These are phyloP conservation scores for Ceratobasidium sp. DNA, from an alignment of 1,284 basidiomycete genomes.

Conservation along the genomic window DNA sequence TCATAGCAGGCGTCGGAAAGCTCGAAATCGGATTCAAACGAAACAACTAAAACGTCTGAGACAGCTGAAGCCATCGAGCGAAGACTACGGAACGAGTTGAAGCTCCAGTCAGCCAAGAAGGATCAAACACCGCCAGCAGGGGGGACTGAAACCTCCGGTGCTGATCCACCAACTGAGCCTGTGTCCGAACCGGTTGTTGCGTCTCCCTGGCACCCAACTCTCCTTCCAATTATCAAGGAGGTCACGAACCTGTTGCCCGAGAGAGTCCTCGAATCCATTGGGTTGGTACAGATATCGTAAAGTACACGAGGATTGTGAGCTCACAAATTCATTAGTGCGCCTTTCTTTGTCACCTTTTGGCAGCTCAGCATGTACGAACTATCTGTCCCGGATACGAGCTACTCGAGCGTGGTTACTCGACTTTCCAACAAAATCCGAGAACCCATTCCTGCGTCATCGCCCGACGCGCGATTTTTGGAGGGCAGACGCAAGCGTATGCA, in stretches of 20 bases:
- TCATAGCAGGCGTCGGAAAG: conserved; percentile 35
- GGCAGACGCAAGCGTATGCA: conserved; percentile 41
- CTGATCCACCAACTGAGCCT: conserved; percentile 35
- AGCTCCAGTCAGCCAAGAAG: conserved; percentile 44
- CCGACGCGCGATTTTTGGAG: conserved; percentile 45
- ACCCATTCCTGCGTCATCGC: conserved; percentile 30
- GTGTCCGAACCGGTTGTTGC: conserved; percentile 14
- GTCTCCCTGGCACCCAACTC: conserved; percentile 78
- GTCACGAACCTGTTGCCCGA: conserved; percentile 75
- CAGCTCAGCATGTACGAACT: conserved; percentile 92
- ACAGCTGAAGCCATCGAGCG: conserved; percentile 39
- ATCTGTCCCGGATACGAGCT: conserved; percentile 73
- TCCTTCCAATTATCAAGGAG: conserved; percentile 76
- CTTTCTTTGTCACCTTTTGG: conserved; percentile 96
- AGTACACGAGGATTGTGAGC: conserved; percentile 10
- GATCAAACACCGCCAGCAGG: conserved; percentile 29
- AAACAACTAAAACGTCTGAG: conserved; percentile 34
- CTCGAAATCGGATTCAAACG: conserved; percentile 25
- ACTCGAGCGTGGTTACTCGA: conserved; percentile 66
- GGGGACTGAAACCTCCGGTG: conserved; percentile 14
- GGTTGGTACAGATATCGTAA: conserved; percentile 63
- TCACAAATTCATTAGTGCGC: conserved; percentile 66
- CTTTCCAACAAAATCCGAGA: conserved; percentile 43
- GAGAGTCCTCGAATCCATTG: conserved; percentile 73
- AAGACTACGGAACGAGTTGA: conserved; percentile 45